These are phyloP conservation scores for Arctium minus DNA, from an alignment of 129 eudicot species.

Conservation along the genomic window DNA sequence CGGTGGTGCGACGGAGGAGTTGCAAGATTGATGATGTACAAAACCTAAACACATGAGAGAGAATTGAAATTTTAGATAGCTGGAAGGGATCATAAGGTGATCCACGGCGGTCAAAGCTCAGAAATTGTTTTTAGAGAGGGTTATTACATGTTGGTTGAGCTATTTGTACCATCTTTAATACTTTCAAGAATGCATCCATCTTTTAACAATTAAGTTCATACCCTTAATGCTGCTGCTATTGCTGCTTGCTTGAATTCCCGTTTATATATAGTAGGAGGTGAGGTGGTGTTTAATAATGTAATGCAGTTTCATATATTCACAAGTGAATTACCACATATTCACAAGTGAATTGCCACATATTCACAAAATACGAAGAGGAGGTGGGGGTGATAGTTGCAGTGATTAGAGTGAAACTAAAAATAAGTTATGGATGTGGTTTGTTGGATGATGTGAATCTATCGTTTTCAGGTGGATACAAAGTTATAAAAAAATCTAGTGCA, in stretches of 20 bases:
- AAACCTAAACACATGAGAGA: conserved; percentile 28
- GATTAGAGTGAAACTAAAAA: not conserved
- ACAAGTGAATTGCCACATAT: too few relatives aligned
- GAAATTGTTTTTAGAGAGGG: conserved; percentile 32
- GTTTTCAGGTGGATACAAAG: too few relatives aligned
- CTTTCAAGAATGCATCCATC: not conserved
- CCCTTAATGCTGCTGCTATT: not conserved
- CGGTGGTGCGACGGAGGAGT: not conserved
- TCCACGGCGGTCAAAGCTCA: conserved; percentile 32
- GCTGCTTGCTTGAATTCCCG: not conserved
- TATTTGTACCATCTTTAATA: conserved; percentile 26
- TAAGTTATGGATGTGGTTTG: too few relatives aligned
- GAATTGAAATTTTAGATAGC: conserved; percentile 18
- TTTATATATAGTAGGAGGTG: too few relatives aligned
- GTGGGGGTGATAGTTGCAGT: not conserved
- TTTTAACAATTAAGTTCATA: not conserved
- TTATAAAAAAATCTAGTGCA: too few relatives aligned
- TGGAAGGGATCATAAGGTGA: conserved; percentile 47
- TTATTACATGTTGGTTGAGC: conserved; percentile 27
- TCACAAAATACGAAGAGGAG: too few relatives aligned
- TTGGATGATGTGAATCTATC: too few relatives aligned
- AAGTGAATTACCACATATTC: too few relatives aligned
- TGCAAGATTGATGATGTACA: conserved; percentile 35
- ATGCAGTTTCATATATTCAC: too few relatives aligned
- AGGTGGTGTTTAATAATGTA: not conserved